phyloP scores from a whole-genome alignment of 1,139 yeast genomes.

The Pichiaceae sp. region DNA sequence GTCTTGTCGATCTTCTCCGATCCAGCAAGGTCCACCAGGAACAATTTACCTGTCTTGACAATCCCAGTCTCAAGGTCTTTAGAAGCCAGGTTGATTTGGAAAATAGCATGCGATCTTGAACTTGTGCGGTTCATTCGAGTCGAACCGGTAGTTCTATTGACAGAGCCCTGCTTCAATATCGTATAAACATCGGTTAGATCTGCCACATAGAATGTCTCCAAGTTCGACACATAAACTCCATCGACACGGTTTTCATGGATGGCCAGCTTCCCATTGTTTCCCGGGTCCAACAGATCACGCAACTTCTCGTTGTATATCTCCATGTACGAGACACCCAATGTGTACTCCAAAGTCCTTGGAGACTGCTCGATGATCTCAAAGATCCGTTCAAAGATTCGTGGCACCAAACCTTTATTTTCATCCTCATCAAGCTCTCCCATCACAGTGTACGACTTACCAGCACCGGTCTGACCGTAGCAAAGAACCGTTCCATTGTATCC shows the following conservation, averaged over 20 bases:
- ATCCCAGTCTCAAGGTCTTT: slow-evolving; percentile 47
- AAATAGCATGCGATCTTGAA: slow-evolving; percentile 77
- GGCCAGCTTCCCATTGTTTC: slow-evolving; percentile 26
- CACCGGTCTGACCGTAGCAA: slow-evolving; percentile 86
- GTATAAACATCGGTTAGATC: slow-evolving; percentile 50
- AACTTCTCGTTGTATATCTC: slow-evolving; percentile 79
- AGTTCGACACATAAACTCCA: slow-evolving; percentile 66
- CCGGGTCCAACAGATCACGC: slow-evolving; percentile 46
- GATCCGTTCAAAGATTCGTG: slow-evolving; percentile 51
- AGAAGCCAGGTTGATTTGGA: slow-evolving; percentile 59
- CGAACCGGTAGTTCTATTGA: slow-evolving; percentile 46
- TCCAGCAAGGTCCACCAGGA: slow-evolving; percentile 82
- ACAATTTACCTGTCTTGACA: slow-evolving; percentile 58
- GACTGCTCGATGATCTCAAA: slow-evolving; percentile 51
- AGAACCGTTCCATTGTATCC: slow-evolving; percentile 84
- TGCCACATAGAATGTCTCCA: slow-evolving; percentile 54
- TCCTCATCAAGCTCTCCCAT: slow-evolving; percentile 53
- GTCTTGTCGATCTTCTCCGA: slow-evolving; percentile 81
- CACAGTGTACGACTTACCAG: slow-evolving; percentile 86
- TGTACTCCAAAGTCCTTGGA: slow-evolving; percentile 45
- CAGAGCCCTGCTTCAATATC: slow-evolving; percentile 49
- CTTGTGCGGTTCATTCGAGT: slow-evolving; percentile 73
- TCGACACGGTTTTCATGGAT: slow-evolving; percentile 60
- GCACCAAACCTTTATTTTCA: slow-evolving; percentile 50
- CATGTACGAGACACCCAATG: slow-evolving; percentile 66